Evolutionary conservation across 2,329 filamentous ascomycete genomes (phyloP).

Genomic region (Tolypocladium inflatum): DNA sequence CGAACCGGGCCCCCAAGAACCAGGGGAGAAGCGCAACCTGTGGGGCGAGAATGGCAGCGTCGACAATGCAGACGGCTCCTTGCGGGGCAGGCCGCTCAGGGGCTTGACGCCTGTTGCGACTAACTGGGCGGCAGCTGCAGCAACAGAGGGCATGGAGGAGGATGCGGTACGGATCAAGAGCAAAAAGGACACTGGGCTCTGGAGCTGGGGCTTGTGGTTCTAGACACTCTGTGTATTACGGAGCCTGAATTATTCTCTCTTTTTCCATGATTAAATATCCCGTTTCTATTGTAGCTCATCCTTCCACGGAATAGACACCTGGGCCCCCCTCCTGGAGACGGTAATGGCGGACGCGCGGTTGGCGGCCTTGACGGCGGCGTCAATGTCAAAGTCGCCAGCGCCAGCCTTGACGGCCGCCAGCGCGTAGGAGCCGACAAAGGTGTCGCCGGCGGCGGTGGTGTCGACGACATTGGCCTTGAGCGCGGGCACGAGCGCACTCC

Average conservation of each 20-base stretch:
- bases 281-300: constrained; percentile 25
- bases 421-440: constrained; percentile 84
- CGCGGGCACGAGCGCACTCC: constrained; percentile 46
- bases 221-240: constrained; percentile 5
- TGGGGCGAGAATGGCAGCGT: background rate
- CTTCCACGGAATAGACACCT: constrained; percentile 34
- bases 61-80: background rate
- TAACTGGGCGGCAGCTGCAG: background rate
- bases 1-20: background rate
- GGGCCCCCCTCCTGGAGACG: constrained; percentile 31
- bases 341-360: constrained; percentile 32
- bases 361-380: constrained; percentile 47
- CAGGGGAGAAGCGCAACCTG: background rate
- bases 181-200: constrained; percentile 14
- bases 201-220: constrained; percentile 18
- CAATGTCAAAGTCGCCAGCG: constrained; percentile 37
- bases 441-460: constrained; percentile 90
- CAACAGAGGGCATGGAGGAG: constrained; percentile 1
- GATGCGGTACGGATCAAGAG: background rate
- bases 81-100: background rate
- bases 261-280: constrained; percentile 5
- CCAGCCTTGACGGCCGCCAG: constrained; percentile 53
- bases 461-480: constrained; percentile 72
- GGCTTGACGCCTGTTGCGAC: background rate
- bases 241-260: constrained; percentile 1